phyloP scores from a whole-genome alignment of 2,329 filamentous ascomycete genomes.

The Curvularia lunata region DNA sequence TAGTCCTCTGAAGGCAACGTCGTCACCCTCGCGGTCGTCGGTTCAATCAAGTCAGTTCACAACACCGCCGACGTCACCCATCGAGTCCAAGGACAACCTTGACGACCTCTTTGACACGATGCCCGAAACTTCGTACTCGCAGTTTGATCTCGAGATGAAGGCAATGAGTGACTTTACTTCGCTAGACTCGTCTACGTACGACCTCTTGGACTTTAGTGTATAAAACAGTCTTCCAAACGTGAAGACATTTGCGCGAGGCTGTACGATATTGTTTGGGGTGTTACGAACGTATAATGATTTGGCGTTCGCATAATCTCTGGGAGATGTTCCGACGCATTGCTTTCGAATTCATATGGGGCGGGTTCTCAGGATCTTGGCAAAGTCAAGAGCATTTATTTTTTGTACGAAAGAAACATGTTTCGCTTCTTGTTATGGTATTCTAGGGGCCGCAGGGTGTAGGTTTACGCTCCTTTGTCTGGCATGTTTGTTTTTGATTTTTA shows the following conservation, averaged over 20 bases:
- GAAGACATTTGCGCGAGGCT: conserved; percentile 21
- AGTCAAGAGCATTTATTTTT: conserved; percentile 4
- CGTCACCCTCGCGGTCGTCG: conserved; percentile 44
- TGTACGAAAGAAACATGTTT: conserved; percentile 21
- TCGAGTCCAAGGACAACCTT: conserved; percentile 41
- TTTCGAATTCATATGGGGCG: conserved; percentile 9
- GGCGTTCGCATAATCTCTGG: conserved; percentile 17
- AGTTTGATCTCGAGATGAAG: conserved; percentile 50
- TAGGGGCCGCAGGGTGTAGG: conserved; percentile 21
- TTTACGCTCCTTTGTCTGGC: conserved; percentile 23
- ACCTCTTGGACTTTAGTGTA: conserved; percentile 45
- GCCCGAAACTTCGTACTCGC: conserved; percentile 42
- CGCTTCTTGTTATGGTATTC: conserved; percentile 18
- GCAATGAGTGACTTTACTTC: conserved; percentile 46
- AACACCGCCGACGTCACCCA: conserved; percentile 48
- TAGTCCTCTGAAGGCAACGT: conserved; percentile 38
- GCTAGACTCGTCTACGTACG: conserved; percentile 39
- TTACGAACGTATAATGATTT: conserved; percentile 22
- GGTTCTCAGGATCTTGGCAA: conserved; percentile 13
- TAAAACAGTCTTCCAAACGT: conserved; percentile 20
- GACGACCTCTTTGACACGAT: conserved; percentile 45
- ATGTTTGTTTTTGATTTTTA: conserved; percentile 14
- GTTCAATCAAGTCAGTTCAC: conserved; percentile 47
- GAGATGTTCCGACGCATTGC: conserved; percentile 17
- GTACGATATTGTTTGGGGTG: conserved; percentile 36